Conservation (phyloP, 805 yeast species). For the Kazachstania kunashirensis region DNA sequence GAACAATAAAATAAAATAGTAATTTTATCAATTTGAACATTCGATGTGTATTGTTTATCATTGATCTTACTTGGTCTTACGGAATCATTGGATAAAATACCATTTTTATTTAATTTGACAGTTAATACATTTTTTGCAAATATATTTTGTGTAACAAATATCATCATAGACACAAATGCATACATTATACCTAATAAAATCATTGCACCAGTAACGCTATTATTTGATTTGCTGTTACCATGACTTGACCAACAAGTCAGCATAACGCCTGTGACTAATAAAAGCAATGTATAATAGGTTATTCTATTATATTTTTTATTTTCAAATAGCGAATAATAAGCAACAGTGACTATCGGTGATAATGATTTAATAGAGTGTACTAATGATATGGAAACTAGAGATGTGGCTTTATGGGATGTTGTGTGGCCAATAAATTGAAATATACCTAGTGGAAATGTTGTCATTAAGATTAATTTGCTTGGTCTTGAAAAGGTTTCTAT, state of each 20-base stretch:
- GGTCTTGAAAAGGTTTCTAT: conserved; percentile 44
- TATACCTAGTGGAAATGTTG: conserved; percentile 88
- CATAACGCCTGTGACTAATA: conserved; percentile 79
- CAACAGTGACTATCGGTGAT: conserved; percentile 81
- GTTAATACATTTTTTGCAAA: conserved; percentile 70
- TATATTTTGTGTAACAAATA: conserved; percentile 70
- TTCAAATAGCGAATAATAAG: conserved; percentile 59
- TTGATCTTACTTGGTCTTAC: no score
- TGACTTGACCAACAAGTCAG: conserved; percentile 51
- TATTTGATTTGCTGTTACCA: conserved; percentile 9
- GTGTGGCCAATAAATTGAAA: conserved; percentile 91
- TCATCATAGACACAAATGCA: conserved; percentile 38
- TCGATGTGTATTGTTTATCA: conserved; percentile 14
- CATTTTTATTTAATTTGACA: conserved; percentile 23
- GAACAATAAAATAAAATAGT: conserved; percentile 68
- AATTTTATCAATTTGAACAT: conserved; percentile 48
- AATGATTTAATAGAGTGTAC: conserved; percentile 92
- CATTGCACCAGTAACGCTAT: conserved; percentile 2
- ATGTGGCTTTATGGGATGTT: conserved; percentile 85
- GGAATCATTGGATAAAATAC: conserved; percentile 20
- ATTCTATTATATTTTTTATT: conserved; percentile 44
- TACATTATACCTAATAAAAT: conserved; percentile 29
- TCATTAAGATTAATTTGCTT: conserved; percentile 39
- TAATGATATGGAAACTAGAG: conserved; percentile 83
- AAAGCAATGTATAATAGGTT: conserved; percentile 72